Evolutionary conservation across 108 stramenopile species (phyloP).

Genomic region (Thalassiosira profunda): DNA sequence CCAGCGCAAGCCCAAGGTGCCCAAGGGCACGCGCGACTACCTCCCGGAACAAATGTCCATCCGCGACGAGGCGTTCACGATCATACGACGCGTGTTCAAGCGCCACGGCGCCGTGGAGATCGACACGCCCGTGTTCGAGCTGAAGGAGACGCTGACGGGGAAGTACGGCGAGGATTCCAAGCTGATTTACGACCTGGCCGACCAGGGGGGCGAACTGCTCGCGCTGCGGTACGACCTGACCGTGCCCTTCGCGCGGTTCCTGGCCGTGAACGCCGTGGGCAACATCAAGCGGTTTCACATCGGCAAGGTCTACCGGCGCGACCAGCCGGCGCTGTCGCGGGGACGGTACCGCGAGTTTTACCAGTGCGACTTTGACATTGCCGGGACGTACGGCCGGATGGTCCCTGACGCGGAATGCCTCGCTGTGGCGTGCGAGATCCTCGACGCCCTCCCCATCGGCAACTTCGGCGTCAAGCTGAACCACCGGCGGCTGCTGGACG

Average conservation of each 20-base stretch:
- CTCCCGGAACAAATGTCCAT: constrained; percentile 90
- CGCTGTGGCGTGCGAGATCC: constrained; percentile 87
- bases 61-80: constrained; percentile 82
- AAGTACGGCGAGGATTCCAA: constrained; percentile 95
- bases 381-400: constrained; percentile 78
- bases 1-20: constrained; percentile 80
- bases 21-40: constrained; percentile 87
- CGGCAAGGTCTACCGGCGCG: constrained; percentile 91
- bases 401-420: constrained; percentile 92
- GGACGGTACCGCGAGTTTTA: constrained; percentile 96
- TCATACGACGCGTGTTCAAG: constrained; percentile 90
- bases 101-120: constrained; percentile 94
- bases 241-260: constrained; percentile 93
- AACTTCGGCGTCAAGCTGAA: constrained; percentile 92
- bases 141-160: constrained; percentile 92
- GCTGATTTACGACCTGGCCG: constrained; percentile 94
- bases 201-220: constrained; percentile 90
- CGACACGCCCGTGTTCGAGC: constrained; percentile 95
- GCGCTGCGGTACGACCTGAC: constrained; percentile 91
- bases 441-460: constrained; percentile 86
- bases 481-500: constrained; percentile 89
- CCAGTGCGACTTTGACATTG: constrained; percentile 96
- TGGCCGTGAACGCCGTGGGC: constrained; percentile 86
- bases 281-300: constrained; percentile 95
- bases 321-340: constrained; percentile 79